Percentiles rank a stretch among this genome's conserved stretches.
These are phyloP conservation scores for Gamarada debralockiae DNA, from an alignment of 495 filamentous ascomycete genomes.

Conservation along the genomic window DNA sequence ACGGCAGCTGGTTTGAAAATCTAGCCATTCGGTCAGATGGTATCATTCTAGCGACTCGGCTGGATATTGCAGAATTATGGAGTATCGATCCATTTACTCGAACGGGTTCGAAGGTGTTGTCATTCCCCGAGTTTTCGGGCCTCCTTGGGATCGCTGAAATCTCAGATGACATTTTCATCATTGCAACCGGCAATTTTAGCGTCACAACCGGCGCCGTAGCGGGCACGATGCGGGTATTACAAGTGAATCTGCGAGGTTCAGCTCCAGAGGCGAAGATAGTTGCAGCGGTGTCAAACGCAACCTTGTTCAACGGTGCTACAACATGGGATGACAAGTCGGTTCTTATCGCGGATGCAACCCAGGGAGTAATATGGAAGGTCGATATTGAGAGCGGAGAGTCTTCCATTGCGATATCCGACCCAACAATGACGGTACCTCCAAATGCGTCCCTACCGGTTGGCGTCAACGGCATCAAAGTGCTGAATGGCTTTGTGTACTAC, in stretches of 20 bases:
- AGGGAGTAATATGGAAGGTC: slow-evolving; percentile 32
- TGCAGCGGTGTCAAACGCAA: slow-evolving; percentile 31
- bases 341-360: slow-evolving; percentile 35
- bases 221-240: no score
- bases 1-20: slow-evolving; percentile 36
- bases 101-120: slow-evolving; percentile 25
- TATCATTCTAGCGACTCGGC: slow-evolving; percentile 31
- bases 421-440: slow-evolving; percentile 24
- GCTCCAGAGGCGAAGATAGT: slow-evolving; percentile 20
- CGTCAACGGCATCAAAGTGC: slow-evolving; percentile 35
- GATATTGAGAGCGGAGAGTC: slow-evolving; percentile 30
- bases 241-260: neutral
- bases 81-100: slow-evolving; percentile 30
- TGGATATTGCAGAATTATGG: slow-evolving; percentile 40
- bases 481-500: slow-evolving; percentile 35
- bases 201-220: slow-evolving; percentile 37
- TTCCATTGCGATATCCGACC: slow-evolving; percentile 28
- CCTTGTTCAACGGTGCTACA: slow-evolving; percentile 38
- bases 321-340: slow-evolving; percentile 23
- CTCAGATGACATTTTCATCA: neutral
- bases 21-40: slow-evolving; percentile 32
- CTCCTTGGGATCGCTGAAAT: neutral
- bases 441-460: slow-evolving; percentile 25
- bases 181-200: neutral
- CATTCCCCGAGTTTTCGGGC: neutral